Conservation (phyloP, 768 basidiomycete genomes). For the Floccularia luteovirens region DNA sequence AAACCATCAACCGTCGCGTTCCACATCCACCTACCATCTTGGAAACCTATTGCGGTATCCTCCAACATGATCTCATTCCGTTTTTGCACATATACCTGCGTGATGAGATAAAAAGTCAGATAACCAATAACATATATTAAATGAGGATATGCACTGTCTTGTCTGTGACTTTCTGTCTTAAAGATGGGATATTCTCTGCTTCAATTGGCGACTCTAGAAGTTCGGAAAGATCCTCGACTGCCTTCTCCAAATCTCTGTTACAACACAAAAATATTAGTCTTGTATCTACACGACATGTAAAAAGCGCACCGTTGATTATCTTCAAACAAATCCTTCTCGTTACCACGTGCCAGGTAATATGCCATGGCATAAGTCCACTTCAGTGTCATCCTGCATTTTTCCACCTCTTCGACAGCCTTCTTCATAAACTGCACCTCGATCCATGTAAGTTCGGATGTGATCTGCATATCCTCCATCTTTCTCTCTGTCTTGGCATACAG, state of each 20-base stretch:
- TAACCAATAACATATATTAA: background rate
- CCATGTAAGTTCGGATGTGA: slow-evolving; percentile 88
- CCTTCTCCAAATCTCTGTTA: slow-evolving; percentile 80
- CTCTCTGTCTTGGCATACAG: slow-evolving; percentile 95
- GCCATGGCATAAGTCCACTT: slow-evolving; percentile 99
- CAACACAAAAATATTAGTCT: background rate
- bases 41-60: slow-evolving; percentile 87
- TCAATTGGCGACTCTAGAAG: slow-evolving; percentile 90
- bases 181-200: slow-evolving; percentile 66
- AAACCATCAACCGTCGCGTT: slow-evolving; percentile 67
- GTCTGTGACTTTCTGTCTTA: slow-evolving; percentile 92
- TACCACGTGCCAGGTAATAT: slow-evolving; percentile 86
- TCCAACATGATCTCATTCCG: slow-evolving; percentile 92
- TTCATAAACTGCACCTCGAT: slow-evolving; percentile 99
- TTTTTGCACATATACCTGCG: slow-evolving; percentile 89
- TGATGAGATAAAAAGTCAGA: background rate
- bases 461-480: slow-evolving; percentile 99
- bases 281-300: background rate
- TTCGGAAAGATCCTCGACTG: slow-evolving; percentile 93
- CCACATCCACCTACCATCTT: slow-evolving; percentile 84
- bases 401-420: slow-evolving; percentile 91
- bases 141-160: slow-evolving; percentile 64
- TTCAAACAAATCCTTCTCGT: slow-evolving; percentile 93
- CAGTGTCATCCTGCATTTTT: slow-evolving; percentile 87
- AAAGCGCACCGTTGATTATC: slow-evolving; percentile 82